Conservation (phyloP, 805 yeast genomes). For the Hanseniaspora mollemarum region DNA sequence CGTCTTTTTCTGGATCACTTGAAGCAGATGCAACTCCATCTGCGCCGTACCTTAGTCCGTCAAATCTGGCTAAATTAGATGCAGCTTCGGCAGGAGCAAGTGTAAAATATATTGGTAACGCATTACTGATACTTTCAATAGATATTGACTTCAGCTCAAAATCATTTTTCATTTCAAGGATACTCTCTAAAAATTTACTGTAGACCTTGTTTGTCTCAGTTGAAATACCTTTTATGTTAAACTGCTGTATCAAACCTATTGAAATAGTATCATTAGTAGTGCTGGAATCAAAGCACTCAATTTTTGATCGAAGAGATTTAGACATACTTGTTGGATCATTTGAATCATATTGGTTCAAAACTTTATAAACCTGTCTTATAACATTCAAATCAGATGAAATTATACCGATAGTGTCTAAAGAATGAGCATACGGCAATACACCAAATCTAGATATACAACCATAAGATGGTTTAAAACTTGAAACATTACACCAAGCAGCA, state of each 20-base stretch:
- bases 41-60: conserved; percentile 76
- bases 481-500: conserved; percentile 69
- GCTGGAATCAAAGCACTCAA: conserved; percentile 13
- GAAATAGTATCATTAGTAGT: conserved; percentile 26
- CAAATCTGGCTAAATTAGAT: conserved; percentile 79
- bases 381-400: conserved; percentile 41
- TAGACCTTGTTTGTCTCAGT: conserved; percentile 39
- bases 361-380: conserved; percentile 40
- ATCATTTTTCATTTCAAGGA: conserved; percentile 38
- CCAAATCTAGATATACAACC: conserved; percentile 91
- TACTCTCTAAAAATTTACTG: conserved; percentile 33
- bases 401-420: conserved; percentile 88
- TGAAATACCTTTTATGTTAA: conserved; percentile 45
- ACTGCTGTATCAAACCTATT: conserved; percentile 69
- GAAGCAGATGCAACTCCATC: conserved; percentile 33
- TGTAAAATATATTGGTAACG: conserved; percentile 76
- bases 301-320: conserved; percentile 27
- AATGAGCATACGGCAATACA: conserved; percentile 83
- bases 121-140: conserved; percentile 52
- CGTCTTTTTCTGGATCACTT: conserved; percentile 25
- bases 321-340: conserved; percentile 70
- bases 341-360: conserved; percentile 50
- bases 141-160: conserved; percentile 48
- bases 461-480: conserved; percentile 88
- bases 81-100: conserved; percentile 89